Evolutionary conservation across 2,329 filamentous ascomycete genomes (phyloP).

Genomic region (Colletotrichum tropicicola): DNA sequence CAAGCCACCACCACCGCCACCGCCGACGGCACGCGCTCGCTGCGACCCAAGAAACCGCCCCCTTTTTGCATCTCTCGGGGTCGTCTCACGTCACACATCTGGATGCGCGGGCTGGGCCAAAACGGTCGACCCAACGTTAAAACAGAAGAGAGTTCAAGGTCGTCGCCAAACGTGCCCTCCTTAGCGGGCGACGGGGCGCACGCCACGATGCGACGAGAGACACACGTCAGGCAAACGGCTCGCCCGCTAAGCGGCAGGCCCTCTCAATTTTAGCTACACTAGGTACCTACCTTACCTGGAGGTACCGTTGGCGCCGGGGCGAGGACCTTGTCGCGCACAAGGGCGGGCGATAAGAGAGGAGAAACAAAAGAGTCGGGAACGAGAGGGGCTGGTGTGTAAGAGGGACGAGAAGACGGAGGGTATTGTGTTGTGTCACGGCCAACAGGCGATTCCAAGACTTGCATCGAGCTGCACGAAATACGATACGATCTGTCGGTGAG

Average conservation of each 20-base stretch:
- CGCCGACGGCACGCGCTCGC: conserved; percentile 4
- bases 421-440: not conserved
- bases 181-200: not conserved
- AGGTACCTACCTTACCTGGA: not conserved
- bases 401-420: not conserved
- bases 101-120: conserved; percentile 14
- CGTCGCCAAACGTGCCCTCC: not conserved
- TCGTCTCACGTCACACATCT: conserved; percentile 14
- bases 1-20: no score
- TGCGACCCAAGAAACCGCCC: no score
- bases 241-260: conserved; percentile 15
- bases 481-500: conserved; percentile 2
- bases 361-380: not conserved
- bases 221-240: conserved; percentile 16
- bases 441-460: not conserved
- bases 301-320: no score
- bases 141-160: not conserved
- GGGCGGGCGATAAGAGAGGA: not conserved
- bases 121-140: not conserved
- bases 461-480: not conserved
- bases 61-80: not conserved
- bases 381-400: not conserved
- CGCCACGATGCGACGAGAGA: conserved; percentile 13
- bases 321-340: no score
- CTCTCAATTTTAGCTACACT: not conserved